Evolutionary conservation across 495 filamentous ascomycete genomes (phyloP).

Genomic region (Aspergillus cavernicola): DNA sequence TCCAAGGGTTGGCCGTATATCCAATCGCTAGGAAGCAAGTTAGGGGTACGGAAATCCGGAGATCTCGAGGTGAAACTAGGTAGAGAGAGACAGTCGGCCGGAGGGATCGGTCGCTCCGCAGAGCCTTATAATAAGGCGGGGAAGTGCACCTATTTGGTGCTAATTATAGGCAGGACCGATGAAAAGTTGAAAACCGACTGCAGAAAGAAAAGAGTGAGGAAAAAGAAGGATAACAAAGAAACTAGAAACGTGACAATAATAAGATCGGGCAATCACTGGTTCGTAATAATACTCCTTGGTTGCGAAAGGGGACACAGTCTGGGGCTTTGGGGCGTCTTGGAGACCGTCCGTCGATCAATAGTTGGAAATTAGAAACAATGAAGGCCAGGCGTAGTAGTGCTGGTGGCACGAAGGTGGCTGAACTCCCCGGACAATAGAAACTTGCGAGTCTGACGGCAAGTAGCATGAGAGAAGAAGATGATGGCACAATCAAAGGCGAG

Average conservation of each 20-base stretch:
- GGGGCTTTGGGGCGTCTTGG: constrained; percentile 4
- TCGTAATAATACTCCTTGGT: constrained; percentile 9
- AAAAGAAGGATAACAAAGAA: constrained; percentile 11
- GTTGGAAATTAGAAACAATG: constrained; percentile 15
- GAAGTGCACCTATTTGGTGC: constrained; percentile 1
- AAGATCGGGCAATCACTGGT: constrained; percentile 4
- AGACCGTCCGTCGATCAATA: constrained; percentile 20
- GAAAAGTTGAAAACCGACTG: constrained; percentile 1
- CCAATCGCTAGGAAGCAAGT: constrained; percentile 4
- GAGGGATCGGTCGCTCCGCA: constrained; percentile 3
- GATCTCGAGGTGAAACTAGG: background rate
- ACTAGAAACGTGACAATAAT: constrained; percentile 8
- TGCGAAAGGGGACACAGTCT: constrained; percentile 15
- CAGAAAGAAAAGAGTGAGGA: constrained; percentile 17
- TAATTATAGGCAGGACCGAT: constrained; percentile 10
- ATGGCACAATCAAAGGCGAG: background rate
- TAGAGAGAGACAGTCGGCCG: constrained; percentile 6
- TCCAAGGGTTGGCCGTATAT: constrained; percentile 1
- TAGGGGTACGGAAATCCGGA: background rate
- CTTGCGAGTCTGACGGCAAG: constrained; percentile 1
- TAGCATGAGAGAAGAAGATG: background rate
- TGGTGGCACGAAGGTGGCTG: constrained; percentile 9
- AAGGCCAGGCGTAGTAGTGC: background rate
- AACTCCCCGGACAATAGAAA: constrained; percentile 7
- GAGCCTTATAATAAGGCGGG: constrained; percentile 7